Conservation (phyloP, 768 basidiomycete species). For the Suillus bovinus region DNA sequence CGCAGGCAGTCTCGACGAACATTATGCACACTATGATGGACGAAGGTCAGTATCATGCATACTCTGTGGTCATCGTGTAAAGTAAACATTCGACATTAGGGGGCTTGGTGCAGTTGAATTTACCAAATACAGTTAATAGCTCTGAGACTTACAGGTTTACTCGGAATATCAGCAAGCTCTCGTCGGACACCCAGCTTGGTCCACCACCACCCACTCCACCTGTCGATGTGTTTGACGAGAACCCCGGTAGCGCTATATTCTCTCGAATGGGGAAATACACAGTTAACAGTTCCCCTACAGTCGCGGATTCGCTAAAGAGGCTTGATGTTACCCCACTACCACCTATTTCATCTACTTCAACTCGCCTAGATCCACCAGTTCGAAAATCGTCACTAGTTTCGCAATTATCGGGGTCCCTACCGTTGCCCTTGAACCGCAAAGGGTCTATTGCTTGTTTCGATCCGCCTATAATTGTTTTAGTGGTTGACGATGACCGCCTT, state of each 20-base stretch:
- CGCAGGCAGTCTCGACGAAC: constrained; percentile 24
- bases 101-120: constrained; percentile 56
- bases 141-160: constrained; percentile 38
- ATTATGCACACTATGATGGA: constrained; percentile 71
- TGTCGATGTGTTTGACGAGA: constrained; percentile 5
- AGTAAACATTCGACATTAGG: constrained; percentile 33
- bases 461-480: constrained; percentile 61
- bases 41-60: constrained; percentile 40
- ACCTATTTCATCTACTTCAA: constrained; percentile 10
- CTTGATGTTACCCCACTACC: constrained; percentile 1
- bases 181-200: constrained; percentile 36
- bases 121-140: constrained; percentile 38
- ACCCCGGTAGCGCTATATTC: not conserved
- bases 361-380: constrained; percentile 2
- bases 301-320: constrained; percentile 11
- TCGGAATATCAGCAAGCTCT: constrained; percentile 43
- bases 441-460: constrained; percentile 38
- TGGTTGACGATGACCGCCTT: constrained; percentile 82
- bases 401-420: constrained; percentile 8
- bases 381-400: constrained; percentile 3
- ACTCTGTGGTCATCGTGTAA: not conserved
- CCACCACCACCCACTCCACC: constrained; percentile 19
- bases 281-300: constrained; percentile 5
- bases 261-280: constrained; percentile 7
- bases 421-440: constrained; percentile 15